These are phyloP conservation scores for Rhodofomes roseus DNA, from an alignment of 1,284 basidiomycete species.

Conservation along the genomic window DNA sequence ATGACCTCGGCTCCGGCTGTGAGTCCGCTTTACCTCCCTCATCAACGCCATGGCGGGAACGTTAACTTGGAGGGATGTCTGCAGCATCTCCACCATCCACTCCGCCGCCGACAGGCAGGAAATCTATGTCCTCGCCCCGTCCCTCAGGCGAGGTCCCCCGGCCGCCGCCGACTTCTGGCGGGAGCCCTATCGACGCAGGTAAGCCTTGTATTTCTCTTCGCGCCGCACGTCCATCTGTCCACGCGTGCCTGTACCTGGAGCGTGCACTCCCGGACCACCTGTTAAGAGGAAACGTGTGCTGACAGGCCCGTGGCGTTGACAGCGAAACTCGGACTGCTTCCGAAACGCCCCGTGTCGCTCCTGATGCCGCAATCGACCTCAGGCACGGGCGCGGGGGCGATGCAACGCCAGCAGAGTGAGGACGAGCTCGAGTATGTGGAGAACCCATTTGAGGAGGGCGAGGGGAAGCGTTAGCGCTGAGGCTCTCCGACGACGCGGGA, in stretches of 20 bases:
- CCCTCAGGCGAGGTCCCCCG: conserved; percentile 21
- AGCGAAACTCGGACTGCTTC: conserved; percentile 68
- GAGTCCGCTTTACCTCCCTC: background rate
- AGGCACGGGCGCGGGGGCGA: conserved; percentile 11
- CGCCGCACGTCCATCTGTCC: background rate
- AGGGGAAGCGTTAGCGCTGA: background rate
- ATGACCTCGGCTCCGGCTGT: conserved; percentile 16
- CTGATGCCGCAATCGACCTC: conserved; percentile 32
- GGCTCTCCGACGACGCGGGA: too few species aligned
- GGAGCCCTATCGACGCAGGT: conserved; percentile 31
- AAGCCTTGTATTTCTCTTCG: conserved; percentile 8
- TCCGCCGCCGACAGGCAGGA: conserved; percentile 4
- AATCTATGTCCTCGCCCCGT: conserved; percentile 16
- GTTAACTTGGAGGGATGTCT: background rate
- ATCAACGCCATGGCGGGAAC: background rate
- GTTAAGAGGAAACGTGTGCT: background rate
- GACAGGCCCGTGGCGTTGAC: background rate
- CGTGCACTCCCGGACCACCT: too few species aligned
- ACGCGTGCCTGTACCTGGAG: background rate
- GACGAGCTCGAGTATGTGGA: conserved; percentile 63
- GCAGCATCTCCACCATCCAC: background rate
- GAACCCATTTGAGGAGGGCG: conserved; percentile 61
- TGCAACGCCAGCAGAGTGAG: conserved; percentile 36
- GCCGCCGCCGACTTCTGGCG: conserved; percentile 24
- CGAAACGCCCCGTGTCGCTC: conserved; percentile 72